Evolutionary conservation across 352 stramenopile species (phyloP).

Genomic region (Thalassiosira ordinaria): DNA sequence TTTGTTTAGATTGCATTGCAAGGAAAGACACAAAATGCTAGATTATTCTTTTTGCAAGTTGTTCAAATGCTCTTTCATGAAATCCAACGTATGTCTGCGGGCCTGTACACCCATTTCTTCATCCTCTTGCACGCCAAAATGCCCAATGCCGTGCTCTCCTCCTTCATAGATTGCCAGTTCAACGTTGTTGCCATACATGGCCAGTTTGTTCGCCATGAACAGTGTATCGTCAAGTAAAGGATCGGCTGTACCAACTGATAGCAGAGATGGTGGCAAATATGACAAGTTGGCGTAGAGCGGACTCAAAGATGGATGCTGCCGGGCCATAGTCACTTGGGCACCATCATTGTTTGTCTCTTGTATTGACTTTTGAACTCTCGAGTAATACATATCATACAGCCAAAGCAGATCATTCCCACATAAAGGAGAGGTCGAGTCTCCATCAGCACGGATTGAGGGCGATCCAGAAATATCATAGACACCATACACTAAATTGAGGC

Average conservation of each 20-base stretch:
- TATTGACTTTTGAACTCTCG: constrained; percentile 7
- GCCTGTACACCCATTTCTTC: constrained; percentile 44
- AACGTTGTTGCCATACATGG: constrained; percentile 26
- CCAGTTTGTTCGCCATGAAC: constrained; percentile 40
- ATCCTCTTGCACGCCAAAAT: constrained; percentile 63
- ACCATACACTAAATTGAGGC: constrained; percentile 60
- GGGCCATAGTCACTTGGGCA: constrained; percentile 2
- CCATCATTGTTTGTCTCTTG: constrained; percentile 9
- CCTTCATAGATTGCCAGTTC: constrained; percentile 53
- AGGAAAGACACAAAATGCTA: no score
- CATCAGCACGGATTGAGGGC: constrained; percentile 37
- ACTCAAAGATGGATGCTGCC: constrained; percentile 37
- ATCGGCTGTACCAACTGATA: constrained; percentile 54
- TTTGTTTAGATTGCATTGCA: no score
- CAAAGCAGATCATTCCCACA: constrained; percentile 55
- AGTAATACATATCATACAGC: constrained; percentile 47
- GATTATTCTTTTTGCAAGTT: no score
- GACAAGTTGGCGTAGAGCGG: constrained; percentile 51
- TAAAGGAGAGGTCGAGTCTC: constrained; percentile 43
- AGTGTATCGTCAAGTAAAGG: constrained; percentile 55
- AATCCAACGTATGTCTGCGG: constrained; percentile 37
- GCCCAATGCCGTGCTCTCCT: constrained; percentile 56
- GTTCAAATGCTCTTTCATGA: constrained; percentile 43
- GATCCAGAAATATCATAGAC: constrained; percentile 56
- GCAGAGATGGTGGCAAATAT: constrained; percentile 50